These are phyloP conservation scores for Mytilinidion resinicola DNA, from an alignment of 495 filamentous ascomycete species.

Conservation along the genomic window DNA sequence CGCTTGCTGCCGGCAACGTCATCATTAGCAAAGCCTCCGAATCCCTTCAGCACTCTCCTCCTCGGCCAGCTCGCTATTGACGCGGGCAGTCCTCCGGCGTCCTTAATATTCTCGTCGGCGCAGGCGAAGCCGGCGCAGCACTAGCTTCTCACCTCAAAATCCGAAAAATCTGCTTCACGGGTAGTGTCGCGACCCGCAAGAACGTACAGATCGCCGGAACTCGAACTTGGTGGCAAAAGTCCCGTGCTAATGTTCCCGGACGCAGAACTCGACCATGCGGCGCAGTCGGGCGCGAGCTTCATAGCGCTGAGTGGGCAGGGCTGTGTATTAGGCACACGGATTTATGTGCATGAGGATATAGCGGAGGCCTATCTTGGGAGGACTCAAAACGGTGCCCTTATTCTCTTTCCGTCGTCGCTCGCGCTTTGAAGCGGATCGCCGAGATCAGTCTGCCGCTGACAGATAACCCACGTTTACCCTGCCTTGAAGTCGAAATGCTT, in stretches of 20 bases:
- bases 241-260: neutral
- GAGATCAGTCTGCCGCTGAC: no score
- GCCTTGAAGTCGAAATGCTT: no score
- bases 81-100: neutral
- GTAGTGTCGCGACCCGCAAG: neutral
- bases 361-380: neutral
- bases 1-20: neutral
- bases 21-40: neutral
- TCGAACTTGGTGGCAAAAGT: neutral
- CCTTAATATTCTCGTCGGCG: neutral
- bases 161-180: constrained; percentile 2
- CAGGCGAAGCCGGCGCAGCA: neutral
- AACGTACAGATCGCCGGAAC: neutral
- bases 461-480: no score
- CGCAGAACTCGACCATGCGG: neutral
- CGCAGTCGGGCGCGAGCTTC: neutral
- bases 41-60: neutral
- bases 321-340: neutral
- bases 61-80: neutral
- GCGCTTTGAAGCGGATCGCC: no score
- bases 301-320: neutral
- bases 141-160: neutral
- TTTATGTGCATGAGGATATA: neutral
- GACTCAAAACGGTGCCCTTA: no score
- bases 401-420: no score